Evolutionary conservation across 192 early-diverging fungal species (phyloP).

Genomic region (Haplosporangium gracile): DNA sequence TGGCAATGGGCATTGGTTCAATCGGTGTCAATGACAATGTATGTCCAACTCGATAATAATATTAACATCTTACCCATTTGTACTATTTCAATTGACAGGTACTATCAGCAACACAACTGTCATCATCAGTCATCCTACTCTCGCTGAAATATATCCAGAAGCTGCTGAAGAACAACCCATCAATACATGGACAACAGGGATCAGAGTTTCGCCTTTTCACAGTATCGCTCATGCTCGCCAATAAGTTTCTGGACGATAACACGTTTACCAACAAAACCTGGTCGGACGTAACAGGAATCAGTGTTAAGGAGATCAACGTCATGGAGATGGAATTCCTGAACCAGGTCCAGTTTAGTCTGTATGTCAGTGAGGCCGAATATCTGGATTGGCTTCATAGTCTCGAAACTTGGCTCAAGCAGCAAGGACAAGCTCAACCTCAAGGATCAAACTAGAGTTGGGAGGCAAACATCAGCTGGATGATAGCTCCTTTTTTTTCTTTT

Average conservation of each 20-base stretch:
- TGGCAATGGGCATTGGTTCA: not conserved
- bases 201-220: slow-evolving; percentile 88
- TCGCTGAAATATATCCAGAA: slow-evolving; percentile 75
- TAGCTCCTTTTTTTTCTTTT: not conserved
- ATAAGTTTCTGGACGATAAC: slow-evolving; percentile 91
- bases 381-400: slow-evolving; percentile 73
- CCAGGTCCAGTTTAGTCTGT: slow-evolving; percentile 81
- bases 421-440: slow-evolving; percentile 30
- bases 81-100: slow-evolving; percentile 44
- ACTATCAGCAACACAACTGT: slow-evolving; percentile 71
- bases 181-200: slow-evolving; percentile 72
- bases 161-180: slow-evolving; percentile 67
- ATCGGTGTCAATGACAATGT: not conserved
- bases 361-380: slow-evolving; percentile 78
- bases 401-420: slow-evolving; percentile 56
- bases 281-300: slow-evolving; percentile 87
- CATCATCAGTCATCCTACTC: slow-evolving; percentile 72
- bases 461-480: not conserved
- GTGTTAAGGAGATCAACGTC: slow-evolving; percentile 82
- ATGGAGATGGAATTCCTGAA: slow-evolving; percentile 91
- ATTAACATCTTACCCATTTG: not conserved
- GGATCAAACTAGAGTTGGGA: slow-evolving; percentile 6
- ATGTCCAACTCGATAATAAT: not conserved
- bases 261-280: slow-evolving; percentile 92
- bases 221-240: slow-evolving; percentile 87